Conservation (phyloP, 768 basidiomycete genomes). For the Rickenella mellea region DNA sequence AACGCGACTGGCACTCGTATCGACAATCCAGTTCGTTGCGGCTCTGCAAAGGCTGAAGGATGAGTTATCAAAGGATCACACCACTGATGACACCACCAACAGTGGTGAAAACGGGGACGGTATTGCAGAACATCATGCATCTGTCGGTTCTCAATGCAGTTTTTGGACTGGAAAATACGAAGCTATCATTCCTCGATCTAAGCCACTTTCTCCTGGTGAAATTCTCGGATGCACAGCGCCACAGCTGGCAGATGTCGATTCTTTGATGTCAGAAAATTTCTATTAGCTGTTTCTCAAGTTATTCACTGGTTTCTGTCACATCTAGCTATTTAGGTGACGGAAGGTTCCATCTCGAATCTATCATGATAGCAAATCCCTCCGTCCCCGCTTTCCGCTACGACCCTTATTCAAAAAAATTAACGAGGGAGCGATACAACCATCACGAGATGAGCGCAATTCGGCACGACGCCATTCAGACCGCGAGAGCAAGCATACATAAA, state of each 20-base stretch:
- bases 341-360: conserved; percentile 94
- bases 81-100: conserved; percentile 9
- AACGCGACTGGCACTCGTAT: conserved; percentile 84
- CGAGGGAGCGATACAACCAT: conserved; percentile 86
- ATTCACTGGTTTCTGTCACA: conserved; percentile 2
- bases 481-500: conserved; percentile 50
- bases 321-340: conserved; percentile 95
- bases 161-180: conserved; percentile 63
- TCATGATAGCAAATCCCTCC: conserved; percentile 98
- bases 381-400: conserved; percentile 97
- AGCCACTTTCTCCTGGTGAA: conserved; percentile 93
- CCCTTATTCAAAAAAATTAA: conserved; percentile 96
- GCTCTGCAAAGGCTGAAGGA: conserved; percentile 83
- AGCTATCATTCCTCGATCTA: conserved; percentile 70
- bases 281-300: not conserved
- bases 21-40: conserved; percentile 96
- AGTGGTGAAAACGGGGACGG: not conserved
- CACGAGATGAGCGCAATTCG: conserved; percentile 73
- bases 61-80: conserved; percentile 45
- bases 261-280: conserved; percentile 60
- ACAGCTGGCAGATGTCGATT: conserved; percentile 68
- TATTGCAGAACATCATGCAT: conserved; percentile 9
- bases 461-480: conserved; percentile 65
- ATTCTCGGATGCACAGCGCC: conserved; percentile 97
- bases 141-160: conserved; percentile 11